Base-by-base conservation (phyloP, 345 rosid species). In the Salix brachista region DNA sequence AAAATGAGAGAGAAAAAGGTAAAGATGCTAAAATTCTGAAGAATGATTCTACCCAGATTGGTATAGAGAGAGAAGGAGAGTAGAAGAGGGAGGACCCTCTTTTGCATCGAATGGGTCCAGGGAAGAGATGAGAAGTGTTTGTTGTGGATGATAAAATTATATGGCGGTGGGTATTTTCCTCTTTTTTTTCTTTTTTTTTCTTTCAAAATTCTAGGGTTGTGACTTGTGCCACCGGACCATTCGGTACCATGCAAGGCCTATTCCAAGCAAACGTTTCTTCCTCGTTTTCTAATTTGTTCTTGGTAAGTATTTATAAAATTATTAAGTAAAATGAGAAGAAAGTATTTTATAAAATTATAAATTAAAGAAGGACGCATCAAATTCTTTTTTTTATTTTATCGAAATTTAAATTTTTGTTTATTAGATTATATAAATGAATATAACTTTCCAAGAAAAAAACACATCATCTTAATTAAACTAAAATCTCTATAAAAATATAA, bases 31-130 rank as follows among this genome's bases (percentile, higher is more conserved):
- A 16, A 21, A 4, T 26, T 58, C 62, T n/a, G 23, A 56, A 41
- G 68, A 78, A 67, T 72, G 58, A 56, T 39, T 58, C 72, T 25
- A 21, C 19, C 16, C n/a, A 78, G 81, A 73, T 72, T 66, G 69
- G 50, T 23, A 36, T 13, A 41, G 44, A 12, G 18, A 30, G 6
- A 21, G 3, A 25, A 11, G 23, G 46, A 8, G n/a, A 32, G 12
- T 18, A 2, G 11, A 17, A 3, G 70, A n/a, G 32, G 52, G 71
- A 68, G 32, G 54, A 42, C 71, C 71, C 71, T 68, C 54, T 68
- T 42, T 42, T 23, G 54, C 32, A 68, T 41, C 34, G 25, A 37
- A 9, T 8, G 71, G 71, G 71, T 19, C 71, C 52, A n/a, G 4
- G 62, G 25, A n/a, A 25, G 25, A 11, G 21, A n/a, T 2, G 25